Evolutionary conservation across 768 basidiomycete genomes (phyloP).

Genomic region (Podaxis sp.): DNA sequence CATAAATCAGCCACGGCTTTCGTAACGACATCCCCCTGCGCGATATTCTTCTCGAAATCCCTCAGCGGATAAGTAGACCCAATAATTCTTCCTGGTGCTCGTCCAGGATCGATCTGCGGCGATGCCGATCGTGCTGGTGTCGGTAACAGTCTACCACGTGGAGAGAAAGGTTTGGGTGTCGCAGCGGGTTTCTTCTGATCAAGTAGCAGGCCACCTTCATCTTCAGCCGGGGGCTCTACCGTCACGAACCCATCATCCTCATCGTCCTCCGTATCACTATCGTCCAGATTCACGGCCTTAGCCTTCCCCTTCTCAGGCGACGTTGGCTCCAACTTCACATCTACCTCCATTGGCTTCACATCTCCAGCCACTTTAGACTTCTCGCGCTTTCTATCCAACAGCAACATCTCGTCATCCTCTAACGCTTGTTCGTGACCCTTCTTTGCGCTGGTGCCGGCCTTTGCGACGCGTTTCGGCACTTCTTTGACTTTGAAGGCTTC

Average conservation of each 20-base stretch:
- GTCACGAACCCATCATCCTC: slow-evolving; percentile 30
- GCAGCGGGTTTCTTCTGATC: slow-evolving; percentile 26
- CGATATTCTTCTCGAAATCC: slow-evolving; percentile 75
- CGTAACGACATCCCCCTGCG: slow-evolving; percentile 74
- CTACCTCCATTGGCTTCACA: slow-evolving; percentile 2
- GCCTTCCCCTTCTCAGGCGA: slow-evolving; percentile 29
- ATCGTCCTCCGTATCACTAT: slow-evolving; percentile 57
- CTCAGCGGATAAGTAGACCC: slow-evolving; percentile 70
- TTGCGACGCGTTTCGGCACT: slow-evolving; percentile 64
- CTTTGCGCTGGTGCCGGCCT: slow-evolving; percentile 30
- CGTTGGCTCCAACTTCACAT: not conserved
- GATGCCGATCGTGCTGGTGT: slow-evolving; percentile 56
- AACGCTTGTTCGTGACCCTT: slow-evolving; percentile 70
- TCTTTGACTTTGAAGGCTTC: slow-evolving; percentile 73
- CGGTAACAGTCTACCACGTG: slow-evolving; percentile 35
- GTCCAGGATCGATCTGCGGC: slow-evolving; percentile 45
- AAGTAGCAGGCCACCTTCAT: slow-evolving; percentile 31
- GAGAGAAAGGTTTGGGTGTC: slow-evolving; percentile 19
- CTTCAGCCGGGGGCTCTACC: slow-evolving; percentile 7
- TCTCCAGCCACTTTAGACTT: slow-evolving; percentile 12
- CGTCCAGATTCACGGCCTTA: slow-evolving; percentile 29
- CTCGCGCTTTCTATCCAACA: slow-evolving; percentile 45
- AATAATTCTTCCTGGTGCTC: slow-evolving; percentile 72
- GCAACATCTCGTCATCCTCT: slow-evolving; percentile 58
- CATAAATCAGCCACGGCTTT: slow-evolving; percentile 85